Evolutionary conservation across 257 asterid genomes (phyloP).

Genomic region (Mentha longifolia): DNA sequence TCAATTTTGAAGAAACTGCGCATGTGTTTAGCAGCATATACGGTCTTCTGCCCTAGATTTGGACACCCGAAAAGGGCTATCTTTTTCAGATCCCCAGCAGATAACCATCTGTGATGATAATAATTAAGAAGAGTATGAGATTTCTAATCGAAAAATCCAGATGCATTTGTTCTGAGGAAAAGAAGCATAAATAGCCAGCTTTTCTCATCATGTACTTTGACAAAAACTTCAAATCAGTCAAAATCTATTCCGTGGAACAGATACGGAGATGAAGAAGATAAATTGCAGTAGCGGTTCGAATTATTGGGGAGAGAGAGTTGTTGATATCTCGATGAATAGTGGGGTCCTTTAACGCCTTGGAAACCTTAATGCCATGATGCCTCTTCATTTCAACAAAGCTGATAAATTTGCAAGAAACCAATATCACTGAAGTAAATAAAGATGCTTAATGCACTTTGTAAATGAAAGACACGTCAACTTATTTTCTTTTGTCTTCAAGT

Average conservation of each 20-base stretch:
- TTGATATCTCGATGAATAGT: background rate
- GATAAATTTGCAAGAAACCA: conserved; percentile 12
- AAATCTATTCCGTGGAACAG: background rate
- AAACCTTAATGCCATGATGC: background rate
- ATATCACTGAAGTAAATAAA: background rate
- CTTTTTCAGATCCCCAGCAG: conserved; percentile 77
- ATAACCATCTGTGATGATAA: conserved; percentile 70
- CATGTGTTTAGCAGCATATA: conserved; percentile 64
- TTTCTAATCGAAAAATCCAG: conserved; percentile 3
- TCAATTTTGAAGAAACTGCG: conserved; percentile 69
- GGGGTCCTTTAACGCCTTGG: background rate
- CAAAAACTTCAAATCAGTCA: conserved; percentile 6
- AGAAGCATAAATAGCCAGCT: background rate
- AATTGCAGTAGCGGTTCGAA: background rate
- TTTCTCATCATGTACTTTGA: background rate
- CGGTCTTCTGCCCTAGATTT: conserved; percentile 47
- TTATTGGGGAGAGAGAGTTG: background rate
- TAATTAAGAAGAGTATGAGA: conserved; percentile 31
- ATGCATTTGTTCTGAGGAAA: conserved; percentile 2
- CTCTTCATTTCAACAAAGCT: background rate
- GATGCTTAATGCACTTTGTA: background rate
- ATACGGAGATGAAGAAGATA: background rate
- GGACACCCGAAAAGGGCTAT: conserved; percentile 89
- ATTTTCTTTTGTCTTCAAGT: conserved; percentile 6
- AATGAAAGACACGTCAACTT: background rate